Base-by-base conservation (phyloP, 257 asterid genomes). In the Perilla frutescens region DNA sequence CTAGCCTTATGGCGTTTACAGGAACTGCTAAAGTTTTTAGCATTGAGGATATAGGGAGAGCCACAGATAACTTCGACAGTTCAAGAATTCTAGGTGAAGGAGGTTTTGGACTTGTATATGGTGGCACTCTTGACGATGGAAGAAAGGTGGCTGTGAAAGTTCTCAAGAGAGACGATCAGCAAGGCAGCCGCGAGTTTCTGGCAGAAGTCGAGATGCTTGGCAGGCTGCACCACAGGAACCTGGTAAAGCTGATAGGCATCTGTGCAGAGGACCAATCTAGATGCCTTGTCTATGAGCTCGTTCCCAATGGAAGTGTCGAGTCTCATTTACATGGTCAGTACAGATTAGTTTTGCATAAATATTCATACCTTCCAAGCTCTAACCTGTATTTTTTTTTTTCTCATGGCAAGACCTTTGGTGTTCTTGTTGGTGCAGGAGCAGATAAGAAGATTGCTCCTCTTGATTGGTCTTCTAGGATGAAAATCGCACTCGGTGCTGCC, bases 201-300 rank as follows among this genome's bases (percentile, higher is more conserved):
- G 98, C 97, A 2, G 97, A 90, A 85, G 97, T 93, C 7, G 98
- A 93, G 93, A 93, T 93, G 97, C 96, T 93, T 64, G 83, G 95
- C 40, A 80, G 98, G 61, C 81, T 93, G 76, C 98, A 93, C 81
- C 98, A 93, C 62, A 71, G 96, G 62, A 93, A 93, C 76, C 76
- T 93, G 63, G 98, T 93, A 53, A 93, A 86, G 84, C 66, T 93
- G 81, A 82, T 93, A 47, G 98, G 98, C 14, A 89, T 93, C 66
- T 90, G 93, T 73, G 83, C 91, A 1, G 98, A 90, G 84, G 88
- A 84, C 26, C 85, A 85, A 3, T 84, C 79, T 58, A 82, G 95
- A 62, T 89, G 96, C 73, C 87, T 93, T 14, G 86, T 89, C 47
- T 93, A 93, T 15, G 96, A 92, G 83, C 90, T 92, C 62, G 91